Conservation (phyloP, 441 rosid genomes). For the Euphorbia celastroides region DNA sequence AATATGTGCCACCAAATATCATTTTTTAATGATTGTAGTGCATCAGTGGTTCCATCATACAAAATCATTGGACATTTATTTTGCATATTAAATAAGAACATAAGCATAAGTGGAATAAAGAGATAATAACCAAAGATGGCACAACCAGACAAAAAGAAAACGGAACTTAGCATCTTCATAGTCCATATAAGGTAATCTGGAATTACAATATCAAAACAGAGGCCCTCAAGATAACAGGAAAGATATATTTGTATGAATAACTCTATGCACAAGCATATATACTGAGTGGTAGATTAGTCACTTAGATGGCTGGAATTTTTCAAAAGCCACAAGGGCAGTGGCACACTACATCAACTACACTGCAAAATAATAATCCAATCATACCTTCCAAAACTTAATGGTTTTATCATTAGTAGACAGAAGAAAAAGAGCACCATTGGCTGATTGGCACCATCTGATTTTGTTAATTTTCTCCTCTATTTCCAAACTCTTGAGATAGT, state of each 20-base stretch:
- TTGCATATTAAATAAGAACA: background rate
- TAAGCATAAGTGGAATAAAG: background rate
- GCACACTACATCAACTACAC: background rate
- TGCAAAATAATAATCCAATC: conserved; percentile 6
- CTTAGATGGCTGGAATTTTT: background rate
- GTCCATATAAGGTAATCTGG: background rate
- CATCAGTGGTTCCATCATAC: background rate
- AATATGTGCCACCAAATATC: background rate
- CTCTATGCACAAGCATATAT: background rate
- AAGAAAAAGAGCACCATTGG: conserved; percentile 79
- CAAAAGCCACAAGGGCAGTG: no score
- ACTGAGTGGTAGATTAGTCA: background rate
- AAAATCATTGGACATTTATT: background rate
- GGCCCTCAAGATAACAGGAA: conserved; percentile 3
- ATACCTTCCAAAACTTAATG: no score
- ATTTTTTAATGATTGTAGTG: background rate
- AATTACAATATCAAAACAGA: background rate
- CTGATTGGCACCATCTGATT: conserved; percentile 92
- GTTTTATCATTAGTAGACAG: conserved; percentile 94
- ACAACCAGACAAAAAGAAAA: background rate
- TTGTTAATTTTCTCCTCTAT: conserved; percentile 98
- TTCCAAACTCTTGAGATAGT: conserved; percentile 97
- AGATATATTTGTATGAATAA: background rate
- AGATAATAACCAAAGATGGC: background rate
- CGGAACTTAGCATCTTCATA: background rate